Base-by-base conservation (phyloP, 805 yeast species). In the Hanseniaspora taiwanica region DNA sequence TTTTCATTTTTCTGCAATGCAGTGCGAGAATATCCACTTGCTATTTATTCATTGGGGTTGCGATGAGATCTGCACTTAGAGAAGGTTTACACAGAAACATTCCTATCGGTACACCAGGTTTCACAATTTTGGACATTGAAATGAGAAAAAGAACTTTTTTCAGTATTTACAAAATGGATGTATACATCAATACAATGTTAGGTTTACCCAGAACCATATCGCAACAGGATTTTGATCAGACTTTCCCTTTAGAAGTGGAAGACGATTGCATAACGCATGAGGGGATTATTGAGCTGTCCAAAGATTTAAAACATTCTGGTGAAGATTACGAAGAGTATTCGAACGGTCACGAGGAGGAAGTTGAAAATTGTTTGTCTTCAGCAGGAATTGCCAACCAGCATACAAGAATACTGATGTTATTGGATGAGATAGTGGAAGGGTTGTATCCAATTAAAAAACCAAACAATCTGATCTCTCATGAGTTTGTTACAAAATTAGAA, bases 11-110 rank as follows among this genome's bases (percentile, higher is more conserved):
- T 56, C 63, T 87, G 40, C 96, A 86, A 58, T 85, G 93, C 54
- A 81, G 94, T 2, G 94, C 96, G 0, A 67, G 94, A 42, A 63
- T 86, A 40, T 81, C 94, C 0, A 84, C 94, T 0, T 86, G 96
- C 58, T 86, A 86, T 57, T 78, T 94, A 0, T 86, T 84, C 57
- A 82, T 86, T 47, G 96, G 96, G 7, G 80, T 84, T 36, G 96
- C 94, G 0, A 64, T 86, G 47, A 65, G 96, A 52, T 79, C 89
- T 34, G 93, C 94, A 0, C 58, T 86, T 39, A 70, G 93, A 50
- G 87, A 84, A 51, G 96, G 96, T 0, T 64, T 82, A 21, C 96
- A 86, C 55, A 63, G 94, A 44, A 76, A 75, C 47, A 68, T 84
- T 27, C 72, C 72, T 62, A 74, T 51, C 19, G 54, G 53, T n/a